Conservation (phyloP, 2,329 filamentous ascomycete genomes). For the Aspergillus uvarum region DNA sequence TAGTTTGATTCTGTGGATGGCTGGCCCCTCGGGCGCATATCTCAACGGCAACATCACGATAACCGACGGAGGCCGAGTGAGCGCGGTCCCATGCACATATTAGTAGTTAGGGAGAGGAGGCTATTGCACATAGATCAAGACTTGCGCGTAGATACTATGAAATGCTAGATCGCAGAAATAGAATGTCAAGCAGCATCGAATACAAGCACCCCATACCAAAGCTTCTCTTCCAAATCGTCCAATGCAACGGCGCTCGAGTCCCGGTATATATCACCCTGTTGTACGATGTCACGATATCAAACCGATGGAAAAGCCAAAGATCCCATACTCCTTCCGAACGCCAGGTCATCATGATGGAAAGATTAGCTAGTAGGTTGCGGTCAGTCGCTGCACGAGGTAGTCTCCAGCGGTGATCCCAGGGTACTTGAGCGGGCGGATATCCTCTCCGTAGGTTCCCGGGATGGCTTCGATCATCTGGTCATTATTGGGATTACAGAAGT, state of each 20-base stretch:
- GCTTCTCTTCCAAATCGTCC: not conserved
- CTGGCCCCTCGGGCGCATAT: constrained; percentile 64
- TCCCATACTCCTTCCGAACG: not conserved
- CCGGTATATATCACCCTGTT: not conserved
- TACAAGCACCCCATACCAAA: not conserved
- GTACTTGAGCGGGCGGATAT: constrained; percentile 67
- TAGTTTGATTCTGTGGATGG: constrained; percentile 65
- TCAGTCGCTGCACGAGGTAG: constrained; percentile 75
- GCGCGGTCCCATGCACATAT: constrained; percentile 56
- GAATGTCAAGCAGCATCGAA: not conserved
- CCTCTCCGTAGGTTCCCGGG: constrained; percentile 68
- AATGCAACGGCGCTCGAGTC: not conserved
- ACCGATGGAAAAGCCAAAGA: not conserved
- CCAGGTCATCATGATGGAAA: not conserved
- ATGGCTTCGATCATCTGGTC: constrained; percentile 74
- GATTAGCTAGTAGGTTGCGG: constrained; percentile 58
- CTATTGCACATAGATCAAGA: not conserved
- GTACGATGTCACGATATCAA: not conserved
- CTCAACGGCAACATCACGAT: constrained; percentile 64
- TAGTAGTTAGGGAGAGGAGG: constrained; percentile 25
- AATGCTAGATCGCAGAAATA: not conserved
- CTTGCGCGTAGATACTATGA: not conserved
- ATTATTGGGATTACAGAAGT: constrained; percentile 87
- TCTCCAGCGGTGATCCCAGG: constrained; percentile 73
- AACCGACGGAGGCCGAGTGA: constrained; percentile 63